phyloP scores from a whole-genome alignment of 163 green algal genomes.

The Scenedesmus sp. region DNA sequence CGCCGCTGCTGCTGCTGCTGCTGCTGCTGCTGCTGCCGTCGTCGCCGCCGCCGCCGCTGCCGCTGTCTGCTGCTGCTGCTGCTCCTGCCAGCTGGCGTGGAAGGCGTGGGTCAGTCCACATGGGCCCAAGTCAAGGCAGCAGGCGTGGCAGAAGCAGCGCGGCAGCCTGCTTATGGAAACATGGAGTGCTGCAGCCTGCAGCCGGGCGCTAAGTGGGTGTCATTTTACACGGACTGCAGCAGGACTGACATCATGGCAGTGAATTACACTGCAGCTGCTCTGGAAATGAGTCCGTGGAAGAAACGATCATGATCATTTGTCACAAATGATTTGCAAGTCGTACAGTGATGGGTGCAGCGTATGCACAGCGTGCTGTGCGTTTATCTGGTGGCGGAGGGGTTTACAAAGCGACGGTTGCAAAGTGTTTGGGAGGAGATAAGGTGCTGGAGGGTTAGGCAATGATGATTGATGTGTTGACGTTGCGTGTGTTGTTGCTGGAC shows the following conservation, averaged over 20 bases:
- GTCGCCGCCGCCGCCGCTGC: no score
- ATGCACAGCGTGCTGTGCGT: no score
- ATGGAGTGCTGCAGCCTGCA: slow-evolving; percentile 48
- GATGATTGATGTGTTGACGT: no score
- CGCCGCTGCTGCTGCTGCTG: neutral
- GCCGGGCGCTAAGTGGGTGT: slow-evolving; percentile 18
- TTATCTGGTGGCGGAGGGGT: no score
- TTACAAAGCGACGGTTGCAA: no score
- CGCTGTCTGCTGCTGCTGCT: neutral
- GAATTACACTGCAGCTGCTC: slow-evolving; percentile 26
- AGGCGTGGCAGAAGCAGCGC: neutral
- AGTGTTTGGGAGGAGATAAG: no score
- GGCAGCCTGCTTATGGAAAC: neutral
- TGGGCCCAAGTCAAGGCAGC: slow-evolving; percentile 31
- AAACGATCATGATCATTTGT: neutral
- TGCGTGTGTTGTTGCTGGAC: no score
- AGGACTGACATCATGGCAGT: slow-evolving; percentile 1
- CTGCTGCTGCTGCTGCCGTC: neutral
- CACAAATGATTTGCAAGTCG: neutral
- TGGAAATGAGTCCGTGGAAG: neutral
- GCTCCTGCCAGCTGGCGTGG: slow-evolving; percentile 26
- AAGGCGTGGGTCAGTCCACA: slow-evolving; percentile 31
- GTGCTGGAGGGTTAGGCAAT: no score
- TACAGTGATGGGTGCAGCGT: no score
- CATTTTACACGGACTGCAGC: slow-evolving; percentile 32